These are phyloP conservation scores for Penicillium riverlandense DNA, from an alignment of 495 filamentous ascomycete genomes.

Conservation along the genomic window DNA sequence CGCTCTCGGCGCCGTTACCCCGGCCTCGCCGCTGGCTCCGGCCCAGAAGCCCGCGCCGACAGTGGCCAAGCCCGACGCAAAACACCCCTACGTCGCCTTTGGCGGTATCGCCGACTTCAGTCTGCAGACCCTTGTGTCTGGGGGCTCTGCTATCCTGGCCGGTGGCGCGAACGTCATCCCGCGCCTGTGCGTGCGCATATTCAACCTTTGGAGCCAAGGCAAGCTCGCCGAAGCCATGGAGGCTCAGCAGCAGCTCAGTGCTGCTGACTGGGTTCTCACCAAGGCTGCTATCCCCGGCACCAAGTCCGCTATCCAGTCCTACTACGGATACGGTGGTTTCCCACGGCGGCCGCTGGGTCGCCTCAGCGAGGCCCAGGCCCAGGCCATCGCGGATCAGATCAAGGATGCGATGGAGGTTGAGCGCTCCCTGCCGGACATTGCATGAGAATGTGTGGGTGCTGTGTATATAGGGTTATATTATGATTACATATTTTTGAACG, in stretches of 20 bases:
- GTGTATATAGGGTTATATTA: background rate
- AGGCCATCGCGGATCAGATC: slow-evolving; percentile 55
- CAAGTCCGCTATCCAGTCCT: slow-evolving; percentile 74
- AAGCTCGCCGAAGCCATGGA: slow-evolving; percentile 66
- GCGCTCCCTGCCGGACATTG: slow-evolving; percentile 35
- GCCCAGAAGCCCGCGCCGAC: slow-evolving; percentile 15
- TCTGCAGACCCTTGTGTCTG: slow-evolving; percentile 70
- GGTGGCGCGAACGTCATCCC: slow-evolving; percentile 84
- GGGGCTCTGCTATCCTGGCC: slow-evolving; percentile 78
- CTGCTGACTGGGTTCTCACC: slow-evolving; percentile 79
- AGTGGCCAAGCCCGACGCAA: slow-evolving; percentile 32
- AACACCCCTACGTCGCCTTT: slow-evolving; percentile 72
- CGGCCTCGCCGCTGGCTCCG: slow-evolving; percentile 33
- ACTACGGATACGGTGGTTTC: slow-evolving; percentile 79
- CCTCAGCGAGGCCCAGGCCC: slow-evolving; percentile 44
- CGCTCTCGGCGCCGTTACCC: slow-evolving; percentile 66
- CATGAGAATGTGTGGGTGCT: slow-evolving; percentile 8
- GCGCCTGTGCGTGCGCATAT: slow-evolving; percentile 74
- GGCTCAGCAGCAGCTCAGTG: slow-evolving; percentile 63
- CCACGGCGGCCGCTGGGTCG: slow-evolving; percentile 67
- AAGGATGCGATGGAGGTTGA: slow-evolving; percentile 66
- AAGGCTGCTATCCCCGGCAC: slow-evolving; percentile 83
- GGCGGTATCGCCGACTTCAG: slow-evolving; percentile 87
- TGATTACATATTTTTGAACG: too few species aligned
- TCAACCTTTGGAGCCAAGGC: slow-evolving; percentile 67